These are phyloP conservation scores for Phytophthora multivora DNA, from an alignment of 352 stramenopile species.

Conservation along the genomic window DNA sequence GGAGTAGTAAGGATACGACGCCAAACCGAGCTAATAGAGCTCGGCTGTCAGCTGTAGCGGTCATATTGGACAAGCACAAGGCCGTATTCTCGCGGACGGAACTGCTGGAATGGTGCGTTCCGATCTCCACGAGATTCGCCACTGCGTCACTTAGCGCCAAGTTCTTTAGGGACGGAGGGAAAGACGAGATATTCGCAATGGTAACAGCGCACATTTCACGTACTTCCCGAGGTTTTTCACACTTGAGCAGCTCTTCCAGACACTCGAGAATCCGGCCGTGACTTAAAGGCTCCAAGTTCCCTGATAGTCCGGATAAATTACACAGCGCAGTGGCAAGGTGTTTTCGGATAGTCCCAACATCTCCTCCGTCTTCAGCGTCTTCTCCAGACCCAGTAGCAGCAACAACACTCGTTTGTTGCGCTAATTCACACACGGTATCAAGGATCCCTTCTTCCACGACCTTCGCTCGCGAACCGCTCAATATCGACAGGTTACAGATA, in stretches of 20 bases:
- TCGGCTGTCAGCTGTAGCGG: slow-evolving; percentile 57
- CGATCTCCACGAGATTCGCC: slow-evolving; percentile 69
- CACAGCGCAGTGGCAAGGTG: slow-evolving; percentile 75
- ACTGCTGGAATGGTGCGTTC: slow-evolving; percentile 42
- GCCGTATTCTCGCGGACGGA: slow-evolving; percentile 77
- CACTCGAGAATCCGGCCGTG: slow-evolving; percentile 74
- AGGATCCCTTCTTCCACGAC: slow-evolving; percentile 82
- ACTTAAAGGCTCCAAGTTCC: slow-evolving; percentile 72
- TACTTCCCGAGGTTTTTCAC: slow-evolving; percentile 62
- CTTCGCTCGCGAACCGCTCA: slow-evolving; percentile 70
- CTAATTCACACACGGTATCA: slow-evolving; percentile 73
- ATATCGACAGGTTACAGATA: slow-evolving; percentile 80
- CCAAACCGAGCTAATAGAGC: slow-evolving; percentile 64
- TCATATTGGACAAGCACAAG: slow-evolving; percentile 78
- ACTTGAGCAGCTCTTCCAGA: slow-evolving; percentile 77
- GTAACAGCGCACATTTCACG: slow-evolving; percentile 73
- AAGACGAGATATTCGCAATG: slow-evolving; percentile 78
- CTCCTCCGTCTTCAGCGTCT: slow-evolving; percentile 25
- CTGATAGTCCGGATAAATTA: slow-evolving; percentile 76
- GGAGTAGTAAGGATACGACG: slow-evolving; percentile 70
- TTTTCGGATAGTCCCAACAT: slow-evolving; percentile 44
- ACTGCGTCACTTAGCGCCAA: slow-evolving; percentile 68
- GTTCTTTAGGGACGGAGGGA: slow-evolving; percentile 65
- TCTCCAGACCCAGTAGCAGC: slow-evolving; percentile 7
- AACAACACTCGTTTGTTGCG: slow-evolving; percentile 33